Percentiles rank a stretch among this genome's conserved stretches.
Evolutionary conservation across 164 flowering plant genomes (phyloP).

Genomic region (Stephania yunnanensis): DNA sequence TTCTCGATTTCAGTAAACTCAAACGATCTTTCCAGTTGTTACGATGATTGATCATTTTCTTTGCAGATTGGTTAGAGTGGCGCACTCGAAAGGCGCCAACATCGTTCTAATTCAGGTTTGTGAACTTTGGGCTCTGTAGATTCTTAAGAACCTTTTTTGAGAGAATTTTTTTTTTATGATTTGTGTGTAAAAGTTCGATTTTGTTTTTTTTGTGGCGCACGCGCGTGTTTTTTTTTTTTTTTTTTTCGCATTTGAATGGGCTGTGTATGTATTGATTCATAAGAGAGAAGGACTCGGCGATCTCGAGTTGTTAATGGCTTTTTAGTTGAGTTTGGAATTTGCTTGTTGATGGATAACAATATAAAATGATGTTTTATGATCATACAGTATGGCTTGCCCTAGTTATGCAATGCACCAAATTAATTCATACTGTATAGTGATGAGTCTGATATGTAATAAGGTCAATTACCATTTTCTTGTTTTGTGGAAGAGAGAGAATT

Average conservation of each 20-base stretch:
- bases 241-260: neutral
- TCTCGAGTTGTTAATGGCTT: neutral
- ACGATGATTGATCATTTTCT: neutral
- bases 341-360: neutral
- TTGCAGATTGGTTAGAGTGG: slow-evolving; percentile 78
- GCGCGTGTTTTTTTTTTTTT: no score
- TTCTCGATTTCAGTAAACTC: neutral
- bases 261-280: neutral
- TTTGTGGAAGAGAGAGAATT: neutral
- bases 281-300: neutral
- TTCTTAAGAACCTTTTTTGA: no score
- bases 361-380: neutral
- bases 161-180: no score
- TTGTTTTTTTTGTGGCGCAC: no score
- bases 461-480: neutral
- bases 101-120: slow-evolving; percentile 87
- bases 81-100: slow-evolving; percentile 81
- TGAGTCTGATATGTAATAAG: neutral
- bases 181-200: no score
- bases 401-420: neutral
- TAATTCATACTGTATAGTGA: neutral
- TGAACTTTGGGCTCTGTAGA: neutral
- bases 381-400: neutral
- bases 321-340: neutral
- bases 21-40: neutral